phyloP scores from a whole-genome alignment of 208 protist species.

The Zelonia costaricensis region DNA sequence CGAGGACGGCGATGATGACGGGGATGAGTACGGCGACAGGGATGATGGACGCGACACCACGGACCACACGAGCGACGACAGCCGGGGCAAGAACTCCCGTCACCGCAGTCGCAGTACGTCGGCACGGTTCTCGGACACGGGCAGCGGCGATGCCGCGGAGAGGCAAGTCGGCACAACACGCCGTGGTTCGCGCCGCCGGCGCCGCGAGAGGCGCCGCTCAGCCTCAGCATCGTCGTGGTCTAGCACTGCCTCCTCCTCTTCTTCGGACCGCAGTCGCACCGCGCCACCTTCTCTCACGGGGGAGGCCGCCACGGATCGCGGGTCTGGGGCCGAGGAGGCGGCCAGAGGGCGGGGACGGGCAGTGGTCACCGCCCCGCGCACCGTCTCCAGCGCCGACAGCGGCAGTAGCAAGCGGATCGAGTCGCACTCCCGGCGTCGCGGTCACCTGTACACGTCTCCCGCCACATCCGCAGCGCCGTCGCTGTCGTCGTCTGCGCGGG shows the following conservation, averaged over 20 bases:
- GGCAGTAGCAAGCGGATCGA: too few relatives aligned
- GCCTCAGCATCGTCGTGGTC: too few relatives aligned
- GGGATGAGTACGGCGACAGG: neutral
- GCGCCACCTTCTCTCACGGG: conserved; percentile 5
- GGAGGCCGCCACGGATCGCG: neutral
- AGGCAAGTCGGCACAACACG: too few relatives aligned
- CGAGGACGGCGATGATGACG: neutral
- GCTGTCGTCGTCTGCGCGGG: neutral
- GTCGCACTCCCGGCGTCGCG: too few relatives aligned
- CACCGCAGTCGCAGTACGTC: conserved; percentile 4
- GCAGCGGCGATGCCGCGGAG: too few relatives aligned
- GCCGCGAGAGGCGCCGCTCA: too few relatives aligned
- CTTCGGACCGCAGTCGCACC: neutral
- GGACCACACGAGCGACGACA: neutral
- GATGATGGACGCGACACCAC: conserved; percentile 1
- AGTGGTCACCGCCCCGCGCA: too few relatives aligned
- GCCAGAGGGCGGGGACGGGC: neutral
- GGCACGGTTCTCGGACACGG: too few relatives aligned
- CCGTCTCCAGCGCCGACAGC: too few relatives aligned
- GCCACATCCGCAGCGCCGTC: neutral
- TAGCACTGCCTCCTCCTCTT: conserved; percentile 2
- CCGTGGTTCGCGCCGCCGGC: neutral
- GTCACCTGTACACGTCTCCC: too few relatives aligned
- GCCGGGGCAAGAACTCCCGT: neutral
- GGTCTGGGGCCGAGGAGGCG: neutral